Conservation (phyloP, 345 rosid genomes). For the Laguncularia racemosa region DNA sequence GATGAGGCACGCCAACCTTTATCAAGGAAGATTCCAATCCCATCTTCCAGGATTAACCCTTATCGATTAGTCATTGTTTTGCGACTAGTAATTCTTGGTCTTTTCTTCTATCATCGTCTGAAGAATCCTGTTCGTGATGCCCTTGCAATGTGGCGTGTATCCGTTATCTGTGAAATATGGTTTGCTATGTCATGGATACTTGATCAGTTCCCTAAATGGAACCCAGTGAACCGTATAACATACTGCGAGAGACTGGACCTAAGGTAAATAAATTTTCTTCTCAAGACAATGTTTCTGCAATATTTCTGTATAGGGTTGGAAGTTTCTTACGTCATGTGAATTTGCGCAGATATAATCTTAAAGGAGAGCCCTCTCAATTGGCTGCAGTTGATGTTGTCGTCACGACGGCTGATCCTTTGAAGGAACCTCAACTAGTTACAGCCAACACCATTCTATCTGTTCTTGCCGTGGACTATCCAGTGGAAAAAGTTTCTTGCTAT, state of each 20-base stretch:
- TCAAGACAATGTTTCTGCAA: no score
- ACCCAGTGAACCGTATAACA: slow-evolving; percentile 10
- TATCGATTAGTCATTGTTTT: slow-evolving; percentile 13
- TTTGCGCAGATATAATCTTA: slow-evolving; percentile 8
- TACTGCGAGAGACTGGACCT: slow-evolving; percentile 12
- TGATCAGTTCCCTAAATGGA: slow-evolving; percentile 21
- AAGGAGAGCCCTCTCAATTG: slow-evolving; percentile 12
- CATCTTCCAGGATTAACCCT: slow-evolving; percentile 19
- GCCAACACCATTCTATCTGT: slow-evolving; percentile 16
- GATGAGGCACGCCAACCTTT: slow-evolving; percentile 19
- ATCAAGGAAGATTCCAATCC: slow-evolving; percentile 20
- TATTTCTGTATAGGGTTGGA: no score
- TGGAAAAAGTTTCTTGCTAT: slow-evolving; percentile 14
- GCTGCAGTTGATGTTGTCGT: slow-evolving; percentile 14
- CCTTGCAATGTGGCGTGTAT: slow-evolving; percentile 11
- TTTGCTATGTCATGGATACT: slow-evolving; percentile 16
- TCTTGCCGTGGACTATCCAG: slow-evolving; percentile 17
- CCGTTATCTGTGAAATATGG: slow-evolving; percentile 21
- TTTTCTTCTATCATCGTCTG: slow-evolving; percentile 16
- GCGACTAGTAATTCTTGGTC: slow-evolving; percentile 5
- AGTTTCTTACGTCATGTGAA: no score
- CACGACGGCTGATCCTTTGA: slow-evolving; percentile 10
- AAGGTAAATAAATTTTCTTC: slow-evolving; percentile 9
- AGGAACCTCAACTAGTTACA: slow-evolving; percentile 13
- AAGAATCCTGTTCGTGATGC: slow-evolving; percentile 15